These are phyloP conservation scores for Plenodomus biglobosus DNA, from an alignment of 2,329 filamentous ascomycete genomes.

Conservation along the genomic window DNA sequence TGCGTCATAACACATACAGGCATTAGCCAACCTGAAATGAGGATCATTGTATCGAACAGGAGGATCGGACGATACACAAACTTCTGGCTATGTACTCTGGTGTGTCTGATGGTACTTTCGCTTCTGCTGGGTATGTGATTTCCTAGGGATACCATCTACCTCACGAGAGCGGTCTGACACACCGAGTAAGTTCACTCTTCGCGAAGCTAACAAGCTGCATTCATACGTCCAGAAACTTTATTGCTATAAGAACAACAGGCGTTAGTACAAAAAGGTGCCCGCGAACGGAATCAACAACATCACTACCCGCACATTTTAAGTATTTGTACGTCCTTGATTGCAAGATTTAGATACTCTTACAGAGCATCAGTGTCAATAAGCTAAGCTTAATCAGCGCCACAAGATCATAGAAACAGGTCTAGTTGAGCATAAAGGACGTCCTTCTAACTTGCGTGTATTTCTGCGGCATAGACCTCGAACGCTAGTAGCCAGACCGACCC, in stretches of 20 bases:
- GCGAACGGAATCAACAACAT: no score
- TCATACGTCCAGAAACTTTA: conserved; percentile 14
- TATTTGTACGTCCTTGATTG: no score
- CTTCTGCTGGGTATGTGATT: conserved; percentile 3
- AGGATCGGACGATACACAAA: conserved; percentile 1
- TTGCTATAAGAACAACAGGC: no score
- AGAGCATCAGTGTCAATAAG: no score
- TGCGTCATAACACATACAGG: background rate
- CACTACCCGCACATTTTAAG: no score
- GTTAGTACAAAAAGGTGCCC: no score
- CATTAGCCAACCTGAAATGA: background rate
- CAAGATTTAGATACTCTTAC: no score
- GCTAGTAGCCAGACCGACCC: conserved; percentile 31
- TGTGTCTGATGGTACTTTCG: conserved; percentile 6
- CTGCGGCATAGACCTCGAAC: background rate
- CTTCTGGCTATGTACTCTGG: conserved; percentile 1
- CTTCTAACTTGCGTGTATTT: background rate
- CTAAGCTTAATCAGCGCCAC: no score
- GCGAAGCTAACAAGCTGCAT: conserved; percentile 1
- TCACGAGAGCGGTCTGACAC: background rate
- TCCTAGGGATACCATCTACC: background rate
- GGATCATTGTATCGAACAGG: background rate
- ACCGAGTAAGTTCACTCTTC: conserved; percentile 2
- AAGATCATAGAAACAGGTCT: no score
- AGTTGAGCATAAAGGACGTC: no score